Conservation (phyloP, 2,329 filamentous ascomycete species). For the Trichothecium roseum region DNA sequence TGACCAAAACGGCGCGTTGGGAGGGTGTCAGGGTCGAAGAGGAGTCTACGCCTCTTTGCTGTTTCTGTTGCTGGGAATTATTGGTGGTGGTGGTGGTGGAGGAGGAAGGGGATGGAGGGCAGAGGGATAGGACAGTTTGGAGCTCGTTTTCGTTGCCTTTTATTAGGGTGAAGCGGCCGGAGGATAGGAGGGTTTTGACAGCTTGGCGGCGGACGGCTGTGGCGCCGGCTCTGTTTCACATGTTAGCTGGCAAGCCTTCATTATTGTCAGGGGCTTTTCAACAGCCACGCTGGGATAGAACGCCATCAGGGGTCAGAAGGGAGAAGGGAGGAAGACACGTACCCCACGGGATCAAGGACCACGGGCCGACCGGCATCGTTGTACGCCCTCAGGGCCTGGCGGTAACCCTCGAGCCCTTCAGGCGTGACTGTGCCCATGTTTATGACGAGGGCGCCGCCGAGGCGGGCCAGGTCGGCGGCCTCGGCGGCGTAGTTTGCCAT, state of each 20-base stretch:
- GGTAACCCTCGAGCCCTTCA: constrained; percentile 61
- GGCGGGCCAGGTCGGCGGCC: constrained; percentile 65
- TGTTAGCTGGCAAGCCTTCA: constrained; percentile 1
- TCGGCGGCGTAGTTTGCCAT: constrained; percentile 87
- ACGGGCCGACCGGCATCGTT: constrained; percentile 67
- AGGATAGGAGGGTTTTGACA: constrained; percentile 58
- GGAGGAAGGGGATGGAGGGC: too few species aligned
- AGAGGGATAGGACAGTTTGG: constrained; percentile 56
- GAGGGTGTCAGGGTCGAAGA: constrained; percentile 43
- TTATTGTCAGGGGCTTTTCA: neutral
- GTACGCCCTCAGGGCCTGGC: constrained; percentile 68
- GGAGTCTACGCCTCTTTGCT: constrained; percentile 78
- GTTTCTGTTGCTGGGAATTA: constrained; percentile 1
- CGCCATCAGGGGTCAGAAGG: neutral
- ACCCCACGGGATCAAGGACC: constrained; percentile 82
- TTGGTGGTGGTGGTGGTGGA: constrained; percentile 32
- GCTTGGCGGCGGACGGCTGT: constrained; percentile 63
- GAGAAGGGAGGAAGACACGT: constrained; percentile 13
- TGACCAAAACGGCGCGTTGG: constrained; percentile 50
- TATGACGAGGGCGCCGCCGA: constrained; percentile 72
- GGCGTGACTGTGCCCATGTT: constrained; percentile 92
- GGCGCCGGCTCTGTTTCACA: constrained; percentile 56
- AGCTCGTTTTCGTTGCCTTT: constrained; percentile 95
- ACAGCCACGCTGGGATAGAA: neutral
- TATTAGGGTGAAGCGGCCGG: constrained; percentile 75